Evolutionary conservation across 2,329 filamentous ascomycete genomes (phyloP), one percentile per base, ranked within the genome.

Genomic region (Alternaria burnsii): DNA sequence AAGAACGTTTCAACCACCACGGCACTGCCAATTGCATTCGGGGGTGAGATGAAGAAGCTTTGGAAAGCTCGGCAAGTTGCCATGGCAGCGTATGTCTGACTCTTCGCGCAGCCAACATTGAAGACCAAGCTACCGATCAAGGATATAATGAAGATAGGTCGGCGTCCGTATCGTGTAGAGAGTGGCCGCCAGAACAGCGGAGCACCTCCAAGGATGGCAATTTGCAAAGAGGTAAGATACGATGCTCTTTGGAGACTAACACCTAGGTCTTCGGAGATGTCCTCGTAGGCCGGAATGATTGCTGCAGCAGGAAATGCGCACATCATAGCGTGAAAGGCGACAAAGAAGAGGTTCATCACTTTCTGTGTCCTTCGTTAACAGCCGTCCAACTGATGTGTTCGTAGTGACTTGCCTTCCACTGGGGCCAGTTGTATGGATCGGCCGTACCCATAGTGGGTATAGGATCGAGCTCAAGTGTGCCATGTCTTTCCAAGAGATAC

Each of bases 1-100:
- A 87, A 88, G 60, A 86, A 87, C 1, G 82, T 85, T 67, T 88
- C 86, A 16, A 83, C 82, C 3, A 88, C 86, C 9, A 88, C 84
- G 0, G 80, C 85, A 68, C 84, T 86, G 24, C 86, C 86, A 51
- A 87, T 85, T 0, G 83, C 81, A 14, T 78, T 79, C 0, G 85
- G 82, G 6, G 86, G 86, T 16, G 79, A 82, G 63, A 87, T 87
- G 71, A 87, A 87, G 68, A 87, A 86, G 0, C 83, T 79, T 8
- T 80, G 79, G 24, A 87, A 76, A n/a, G 83, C 84, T 55, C 85
- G 79, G 60, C 84, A 86, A 0, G 80, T 76, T 1, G 79, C 81
- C 82, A 85, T 85, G 16, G 84, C 76, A 2, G 72, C 79, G 67
- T 86, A 87, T 5, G 77, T 79, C 1, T 78, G 73, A 40, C 82